Evolutionary conservation across 2,329 filamentous ascomycete species (phyloP), one percentile per base, ranked within the genome.

Genomic region (Seiridium cupressi): DNA sequence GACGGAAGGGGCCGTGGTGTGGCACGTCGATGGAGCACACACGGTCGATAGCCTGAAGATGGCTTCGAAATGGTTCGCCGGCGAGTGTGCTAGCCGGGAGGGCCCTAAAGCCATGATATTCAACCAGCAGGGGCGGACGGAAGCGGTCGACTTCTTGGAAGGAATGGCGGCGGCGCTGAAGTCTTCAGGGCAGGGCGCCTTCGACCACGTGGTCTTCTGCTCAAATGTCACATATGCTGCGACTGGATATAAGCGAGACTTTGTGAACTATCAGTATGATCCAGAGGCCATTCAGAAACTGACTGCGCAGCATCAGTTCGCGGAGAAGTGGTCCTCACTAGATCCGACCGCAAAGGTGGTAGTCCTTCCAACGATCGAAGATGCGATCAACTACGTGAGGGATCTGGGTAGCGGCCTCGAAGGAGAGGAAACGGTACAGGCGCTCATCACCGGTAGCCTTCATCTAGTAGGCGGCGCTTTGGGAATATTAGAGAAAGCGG

Each of bases 11-110:
- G 69, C 70, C 2, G 78, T 96, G 4, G 82, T 81, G 13, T 99
- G 94, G 93, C 90, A 93, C 70, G 85, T 99, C 26, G 95, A 99
- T 70, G 93, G 95, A 7, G 95, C 93, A 2, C 95, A 99, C 74
- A 99, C 94, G 0, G 81, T 90, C 3, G 94, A 98, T 71, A 97
- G 93, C 71, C 89, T 99, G 58, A 85, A 89, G 64, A 84, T 92
- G 65, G 92, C 92, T 4, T 89, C 89, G 0, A 84, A 85, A 63
- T 97, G 93, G 93, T 98, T 97, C 70, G 84, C 86, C 2, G 73
- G 74, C 8, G 80, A 84, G 67, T 60, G 60, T 18, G 26, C 57
- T 11, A 51, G 48, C 13, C 44, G 47, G 32, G 46, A 67, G 3
- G 80, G 76, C 0, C 76, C 75, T 1, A 79, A 79, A 51, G 74